Evolutionary conservation across 2,329 filamentous ascomycete genomes (phyloP), one percentile per base, ranked within the genome.

Genomic region (Lasiodiplodia theobromae): DNA sequence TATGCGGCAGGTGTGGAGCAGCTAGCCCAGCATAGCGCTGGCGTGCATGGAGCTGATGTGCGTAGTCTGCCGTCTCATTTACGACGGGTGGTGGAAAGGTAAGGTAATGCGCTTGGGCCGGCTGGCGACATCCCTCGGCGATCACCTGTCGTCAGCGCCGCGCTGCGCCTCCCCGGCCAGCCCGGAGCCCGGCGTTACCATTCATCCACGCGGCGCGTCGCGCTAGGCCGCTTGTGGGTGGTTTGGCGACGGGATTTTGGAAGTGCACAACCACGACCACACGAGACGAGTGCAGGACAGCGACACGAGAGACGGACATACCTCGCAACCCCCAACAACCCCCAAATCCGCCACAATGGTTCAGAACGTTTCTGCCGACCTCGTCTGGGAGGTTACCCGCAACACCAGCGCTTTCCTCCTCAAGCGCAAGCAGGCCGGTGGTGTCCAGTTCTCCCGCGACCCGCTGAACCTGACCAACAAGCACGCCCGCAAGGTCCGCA

Each of bases 371-470:
- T 96, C 94, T 82, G 85, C 90, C 81, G 94, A 97, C 86, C 88
- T 97, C 78, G 86, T 97, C 87, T 98, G 95, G 95, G 91, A 95
- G 89, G 86, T 96, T 83, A 90, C 91, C 88, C 93, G 94, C 85
- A 86, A 85, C 86, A 89, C 93, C 86, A 97, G 96, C 86, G 85
- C 93, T 81, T 97, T 87, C 89, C 91, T 97, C 82, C 92, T 95
- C 82, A 97, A 97, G 91, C 92, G 93, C 86, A 91, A 89, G 81
- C 84, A 85, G 77, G 87, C 86, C 78, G 94, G 92, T 79, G 92
- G 92, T 82, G 86, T 92, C 77, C 92, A 92, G 85, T 94, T 99
- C 88, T 98, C 95, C 76, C 92, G 92, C 77, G 95, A 98, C 82
- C 93, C 94, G 78, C 85, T 97, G 76, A 99, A 98, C 89, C 85